Percentiles rank a stretch among this genome's conserved stretches.
These are phyloP conservation scores for Boletellus sp. DNA, from an alignment of 768 basidiomycete genomes.

Conservation along the genomic window DNA sequence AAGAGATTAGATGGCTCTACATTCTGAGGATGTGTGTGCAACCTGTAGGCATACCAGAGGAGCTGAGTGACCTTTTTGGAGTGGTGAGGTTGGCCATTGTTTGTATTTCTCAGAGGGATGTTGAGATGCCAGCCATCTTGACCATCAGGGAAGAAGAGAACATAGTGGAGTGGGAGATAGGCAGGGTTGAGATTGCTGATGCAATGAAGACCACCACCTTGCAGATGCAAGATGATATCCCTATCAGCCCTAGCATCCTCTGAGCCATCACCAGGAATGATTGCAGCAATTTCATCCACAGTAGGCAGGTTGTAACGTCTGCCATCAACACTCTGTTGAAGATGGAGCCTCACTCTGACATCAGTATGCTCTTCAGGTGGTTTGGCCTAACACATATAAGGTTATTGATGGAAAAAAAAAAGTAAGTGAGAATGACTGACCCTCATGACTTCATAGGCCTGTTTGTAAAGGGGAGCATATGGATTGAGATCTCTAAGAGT, in stretches of 20 bases:
- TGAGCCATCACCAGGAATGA: constrained; percentile 36
- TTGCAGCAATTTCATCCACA: too few relatives aligned
- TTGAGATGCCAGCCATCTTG: constrained; percentile 36
- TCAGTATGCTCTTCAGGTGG: constrained; percentile 14
- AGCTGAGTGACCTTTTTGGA: constrained; percentile 28
- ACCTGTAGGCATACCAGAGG: constrained; percentile 30
- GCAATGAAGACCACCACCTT: constrained; percentile 21
- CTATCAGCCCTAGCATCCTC: constrained; percentile 6
- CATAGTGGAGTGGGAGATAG: constrained; percentile 42
- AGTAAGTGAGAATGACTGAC: too few relatives aligned
- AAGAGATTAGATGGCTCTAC: constrained; percentile 30
- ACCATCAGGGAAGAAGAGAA: constrained; percentile 41
- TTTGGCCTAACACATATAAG: too few relatives aligned
- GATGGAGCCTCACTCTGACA: constrained; percentile 5
- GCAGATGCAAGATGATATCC: constrained; percentile 35
- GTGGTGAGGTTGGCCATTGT: neutral
- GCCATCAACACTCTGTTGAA: constrained; percentile 21
- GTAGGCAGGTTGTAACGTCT: constrained; percentile 45
- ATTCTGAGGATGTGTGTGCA: constrained; percentile 18
- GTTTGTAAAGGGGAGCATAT: too few relatives aligned
- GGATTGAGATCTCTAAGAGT: too few relatives aligned
- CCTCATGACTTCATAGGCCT: too few relatives aligned
- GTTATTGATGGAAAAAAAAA: too few relatives aligned
- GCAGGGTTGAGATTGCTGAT: constrained; percentile 35
- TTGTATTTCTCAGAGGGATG: constrained; percentile 8